Base-by-base conservation (phyloP, 768 basidiomycete genomes). In the Clathrus columnatus region DNA sequence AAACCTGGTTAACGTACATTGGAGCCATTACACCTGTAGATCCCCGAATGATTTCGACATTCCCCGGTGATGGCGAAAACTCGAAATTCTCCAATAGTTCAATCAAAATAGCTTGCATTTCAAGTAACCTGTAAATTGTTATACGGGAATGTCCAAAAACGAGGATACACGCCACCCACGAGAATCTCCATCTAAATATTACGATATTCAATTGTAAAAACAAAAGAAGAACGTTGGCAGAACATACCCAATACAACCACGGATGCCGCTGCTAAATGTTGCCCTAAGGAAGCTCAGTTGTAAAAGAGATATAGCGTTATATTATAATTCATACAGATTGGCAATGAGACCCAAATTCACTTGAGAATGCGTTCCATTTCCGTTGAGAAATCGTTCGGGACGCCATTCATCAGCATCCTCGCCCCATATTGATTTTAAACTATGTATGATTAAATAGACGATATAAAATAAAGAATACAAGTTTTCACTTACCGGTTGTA, bases 311-410 rank as follows among this genome's bases (percentile, higher is more conserved):
- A 18, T 41, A 18, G 11, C 8, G 5, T 41, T 17, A 10, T 8
- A 20, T 36, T n/a, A 18, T 7, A 16, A 7, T 16, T 7, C 32
- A 6, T n/a, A 51, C 50, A 51, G 27, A 41, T 51, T 51, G 14
- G 5, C 14, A 5, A 51, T 32, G 7, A 51, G 27, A 18, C 50
- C 50, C 5, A 51, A 20, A 7, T 41, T 51, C 5, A 27, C 41
- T 20, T 50, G n/a, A 5, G 14, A 16, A 6, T 41, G 6, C n/a
- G 29, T 51, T 18, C 5, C 5, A 18, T 11, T 18, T 5, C 21
- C 50, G 5, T 46, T 41, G 4, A 75, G 60, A 72, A 72, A 77
- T 29, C 75, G 66, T 51, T 75, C 74, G 7, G 75, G 74, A 50
- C 67, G 72, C 70, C 72, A 77, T 51, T 72, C 70, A 8, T 66